Percentiles rank a stretch among this genome's conserved stretches.
phyloP scores from a whole-genome alignment of 2,329 filamentous ascomycete genomes.

The Spiromastix sp. region DNA sequence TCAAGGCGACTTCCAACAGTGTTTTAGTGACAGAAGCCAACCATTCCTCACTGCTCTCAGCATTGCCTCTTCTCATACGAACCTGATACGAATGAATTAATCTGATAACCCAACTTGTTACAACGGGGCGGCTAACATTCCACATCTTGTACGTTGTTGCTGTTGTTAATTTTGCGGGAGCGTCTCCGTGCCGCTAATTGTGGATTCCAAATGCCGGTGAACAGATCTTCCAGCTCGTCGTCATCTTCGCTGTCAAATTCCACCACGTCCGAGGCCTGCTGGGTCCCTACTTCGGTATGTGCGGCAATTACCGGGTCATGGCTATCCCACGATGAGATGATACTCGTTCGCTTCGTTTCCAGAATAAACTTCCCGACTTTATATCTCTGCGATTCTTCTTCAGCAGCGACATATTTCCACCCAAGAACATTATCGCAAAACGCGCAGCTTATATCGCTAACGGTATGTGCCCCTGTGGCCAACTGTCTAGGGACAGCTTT shows the following conservation, averaged over 20 bases:
- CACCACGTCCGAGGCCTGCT: conserved; percentile 23
- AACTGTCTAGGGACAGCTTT: conserved; percentile 48
- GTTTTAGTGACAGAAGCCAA: too few relatives aligned
- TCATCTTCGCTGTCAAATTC: conserved; percentile 57
- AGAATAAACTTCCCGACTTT: conserved; percentile 59
- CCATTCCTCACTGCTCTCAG: too few relatives aligned
- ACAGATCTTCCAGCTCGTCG: conserved; percentile 56
- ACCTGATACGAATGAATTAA: too few relatives aligned
- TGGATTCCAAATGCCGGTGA: conserved; percentile 51
- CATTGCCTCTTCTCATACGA: too few relatives aligned
- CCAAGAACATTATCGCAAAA: conserved; percentile 48
- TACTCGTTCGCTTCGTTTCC: conserved; percentile 47
- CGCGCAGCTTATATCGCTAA: conserved; percentile 49
- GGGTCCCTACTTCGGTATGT: conserved; percentile 1
- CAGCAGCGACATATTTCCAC: conserved; percentile 56
- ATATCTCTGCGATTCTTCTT: conserved; percentile 51
- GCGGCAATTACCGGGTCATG: neutral
- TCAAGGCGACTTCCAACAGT: too few relatives aligned
- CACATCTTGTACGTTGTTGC: too few relatives aligned
- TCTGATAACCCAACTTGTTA: too few relatives aligned
- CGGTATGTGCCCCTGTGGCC: conserved; percentile 53
- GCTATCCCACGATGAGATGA: conserved; percentile 44
- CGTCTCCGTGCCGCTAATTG: conserved; percentile 37
- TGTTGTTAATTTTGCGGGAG: conserved; percentile 26
- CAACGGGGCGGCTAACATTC: too few relatives aligned